These are phyloP conservation scores for Daldinia loculata DNA, from an alignment of 495 filamentous ascomycete genomes.

Conservation along the genomic window DNA sequence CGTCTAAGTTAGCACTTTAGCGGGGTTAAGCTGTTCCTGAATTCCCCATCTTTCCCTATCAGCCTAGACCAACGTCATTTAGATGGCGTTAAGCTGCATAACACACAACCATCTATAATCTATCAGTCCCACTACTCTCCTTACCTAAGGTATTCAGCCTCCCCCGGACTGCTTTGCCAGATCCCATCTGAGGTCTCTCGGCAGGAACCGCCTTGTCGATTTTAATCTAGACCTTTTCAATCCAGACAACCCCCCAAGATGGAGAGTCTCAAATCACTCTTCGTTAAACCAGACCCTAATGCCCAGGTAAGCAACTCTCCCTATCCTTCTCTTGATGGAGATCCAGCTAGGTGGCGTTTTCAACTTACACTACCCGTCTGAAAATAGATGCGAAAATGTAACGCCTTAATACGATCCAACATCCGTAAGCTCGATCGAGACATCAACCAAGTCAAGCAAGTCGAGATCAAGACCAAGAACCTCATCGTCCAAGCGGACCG, in stretches of 20 bases:
- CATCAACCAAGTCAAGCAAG: conserved; percentile 73
- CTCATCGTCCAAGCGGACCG: conserved; percentile 80
- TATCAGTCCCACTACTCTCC: conserved; percentile 25
- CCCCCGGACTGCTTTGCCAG: conserved; percentile 23
- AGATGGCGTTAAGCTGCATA: conserved; percentile 42
- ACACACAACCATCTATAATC: conserved; percentile 23
- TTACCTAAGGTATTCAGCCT: conserved; percentile 17
- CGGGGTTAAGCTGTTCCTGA: conserved; percentile 43
- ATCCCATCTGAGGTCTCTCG: conserved; percentile 23
- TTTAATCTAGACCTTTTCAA: conserved; percentile 13
- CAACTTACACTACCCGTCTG: conserved; percentile 12
- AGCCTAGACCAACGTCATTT: conserved; percentile 38
- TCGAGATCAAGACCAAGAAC: conserved; percentile 86
- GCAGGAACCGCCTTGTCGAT: conserved; percentile 34
- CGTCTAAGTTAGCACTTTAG: conserved; percentile 17
- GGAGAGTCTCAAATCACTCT: conserved; percentile 86
- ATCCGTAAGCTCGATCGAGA: conserved; percentile 96
- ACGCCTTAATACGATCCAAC: conserved; percentile 87
- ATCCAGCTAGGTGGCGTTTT: not conserved
- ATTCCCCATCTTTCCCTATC: conserved; percentile 6
- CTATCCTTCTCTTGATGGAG: conserved; percentile 1
- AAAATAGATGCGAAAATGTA: conserved; percentile 90
- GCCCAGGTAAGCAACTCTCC: conserved; percentile 69
- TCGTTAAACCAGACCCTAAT: conserved; percentile 92
- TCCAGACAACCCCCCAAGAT: conserved; percentile 57